A percentile compares a stretch with the other conserved stretches of the same genome.
Evolutionary conservation across 257 asterid species (phyloP).

Genomic region (Jacaranda copaia): DNA sequence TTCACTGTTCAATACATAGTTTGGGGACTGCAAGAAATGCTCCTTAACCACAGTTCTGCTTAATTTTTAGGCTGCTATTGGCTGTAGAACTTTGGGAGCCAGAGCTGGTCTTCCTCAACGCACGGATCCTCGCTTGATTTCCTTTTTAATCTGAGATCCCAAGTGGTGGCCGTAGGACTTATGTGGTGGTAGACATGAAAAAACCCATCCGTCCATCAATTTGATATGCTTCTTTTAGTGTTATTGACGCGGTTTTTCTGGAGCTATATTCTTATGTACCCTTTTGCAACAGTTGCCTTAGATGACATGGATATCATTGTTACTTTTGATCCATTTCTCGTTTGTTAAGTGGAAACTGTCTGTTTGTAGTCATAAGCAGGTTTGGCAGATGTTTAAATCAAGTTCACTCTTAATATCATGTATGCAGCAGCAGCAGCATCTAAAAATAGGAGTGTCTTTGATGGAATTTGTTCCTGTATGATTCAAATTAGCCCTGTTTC

Average conservation of each 20-base stretch:
- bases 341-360: background rate
- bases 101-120: constrained; percentile 62
- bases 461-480: no score
- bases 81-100: constrained; percentile 73
- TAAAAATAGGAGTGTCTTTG: no score
- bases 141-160: constrained; percentile 55
- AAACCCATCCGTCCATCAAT: constrained; percentile 28
- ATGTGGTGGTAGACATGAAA: constrained; percentile 1
- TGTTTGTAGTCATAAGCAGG: background rate
- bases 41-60: background rate
- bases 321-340: background rate
- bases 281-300: constrained; percentile 38
- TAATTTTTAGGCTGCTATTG: constrained; percentile 57
- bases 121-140: constrained; percentile 56
- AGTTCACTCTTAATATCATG: no score
- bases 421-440: no score
- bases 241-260: constrained; percentile 44
- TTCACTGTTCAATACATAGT: background rate
- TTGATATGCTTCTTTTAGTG: constrained; percentile 42
- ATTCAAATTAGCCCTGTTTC: no score
- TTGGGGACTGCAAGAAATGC: background rate
- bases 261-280: constrained; percentile 48
- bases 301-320: background rate
- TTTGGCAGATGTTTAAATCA: no score
- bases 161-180: constrained; percentile 34